Evolutionary conservation across 257 asterid species (phyloP), one percentile per base, ranked within the genome.

Genomic region (Salvia hispanica): DNA sequence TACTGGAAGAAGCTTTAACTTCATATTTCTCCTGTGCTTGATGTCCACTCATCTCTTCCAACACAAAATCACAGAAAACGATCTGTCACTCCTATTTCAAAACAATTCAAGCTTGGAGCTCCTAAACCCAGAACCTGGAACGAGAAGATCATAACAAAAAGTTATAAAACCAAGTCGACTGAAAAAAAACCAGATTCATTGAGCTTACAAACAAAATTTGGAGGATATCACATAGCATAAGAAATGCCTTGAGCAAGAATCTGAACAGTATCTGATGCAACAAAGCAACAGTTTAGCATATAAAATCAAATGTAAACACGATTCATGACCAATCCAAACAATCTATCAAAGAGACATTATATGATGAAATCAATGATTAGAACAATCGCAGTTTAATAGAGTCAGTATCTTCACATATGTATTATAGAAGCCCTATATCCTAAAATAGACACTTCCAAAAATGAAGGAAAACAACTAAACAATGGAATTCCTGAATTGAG

Each of bases 1-100:
- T 56, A 48, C 61, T 14, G 59, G 16, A n/a, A 61, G 78, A 58
- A 71, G 70, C 69, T 59, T 55, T 45, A 33, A 13, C 75, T 43
- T 33, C 63, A 76, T 79, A 74, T 58, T 65, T 74, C 74, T 70
- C 82, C 71, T 62, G 61, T 50, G 62, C 64, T 7, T 46, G 71
- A 66, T 72, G 76, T 55, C 81, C 68, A 73, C 53, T 52, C 96
- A 85, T 89, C 80, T 74, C 25, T 62, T 72, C 64, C 71, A 15
- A 64, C 54, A 46, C 25, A 66, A 51, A 56, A 67, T 15, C 50
- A 50, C 15, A 11, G 15, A 62, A 12, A 74, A 7, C 39, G n/a
- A 37, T 28, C 62, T 59, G 47, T 55, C n/a, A 16, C 45, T 39
- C 60, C 25, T 64, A 59, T 46, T 18, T 48, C 71, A 45, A 69